phyloP scores from a whole-genome alignment of 1,284 basidiomycete genomes.

The Tylopilus microsporus region DNA sequence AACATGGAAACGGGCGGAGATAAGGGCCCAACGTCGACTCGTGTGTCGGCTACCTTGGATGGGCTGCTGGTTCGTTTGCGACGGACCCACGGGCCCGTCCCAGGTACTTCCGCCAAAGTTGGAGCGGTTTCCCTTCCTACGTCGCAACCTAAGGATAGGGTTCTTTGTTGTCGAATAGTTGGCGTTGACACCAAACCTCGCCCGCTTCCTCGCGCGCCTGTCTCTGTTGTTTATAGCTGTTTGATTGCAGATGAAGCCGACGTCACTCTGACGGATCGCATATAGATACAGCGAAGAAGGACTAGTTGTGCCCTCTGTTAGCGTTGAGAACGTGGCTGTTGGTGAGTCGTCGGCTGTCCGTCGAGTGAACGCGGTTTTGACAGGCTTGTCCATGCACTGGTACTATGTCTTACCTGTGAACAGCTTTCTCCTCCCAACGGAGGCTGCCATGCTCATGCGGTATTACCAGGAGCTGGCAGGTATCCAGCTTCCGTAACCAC shows the following conservation, averaged over 20 bases:
- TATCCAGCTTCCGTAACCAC: slow-evolving; percentile 25
- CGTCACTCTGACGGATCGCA: slow-evolving; percentile 1
- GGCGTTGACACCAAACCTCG: slow-evolving; percentile 17
- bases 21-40: too few relatives aligned
- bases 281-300: slow-evolving; percentile 5
- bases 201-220: slow-evolving; percentile 13
- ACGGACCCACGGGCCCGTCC: too few relatives aligned
- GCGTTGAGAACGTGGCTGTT: slow-evolving; percentile 59
- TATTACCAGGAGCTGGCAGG: slow-evolving; percentile 45
- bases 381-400: background rate
- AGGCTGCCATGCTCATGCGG: slow-evolving; percentile 43
- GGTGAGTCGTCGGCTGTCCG: slow-evolving; percentile 34
- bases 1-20: too few relatives aligned
- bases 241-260: background rate
- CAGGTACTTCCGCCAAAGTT: too few relatives aligned
- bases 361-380: slow-evolving; percentile 1
- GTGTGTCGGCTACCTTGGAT: too few relatives aligned
- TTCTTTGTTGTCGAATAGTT: slow-evolving; percentile 37
- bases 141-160: slow-evolving; percentile 45
- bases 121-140: slow-evolving; percentile 46
- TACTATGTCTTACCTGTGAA: slow-evolving; percentile 45
- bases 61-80: too few relatives aligned
- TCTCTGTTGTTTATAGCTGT: slow-evolving; percentile 32
- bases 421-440: slow-evolving; percentile 41
- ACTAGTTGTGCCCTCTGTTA: slow-evolving; percentile 52